phyloP scores from a whole-genome alignment of 2,329 filamentous ascomycete species.

The Sphaerostilbella broomeana region DNA sequence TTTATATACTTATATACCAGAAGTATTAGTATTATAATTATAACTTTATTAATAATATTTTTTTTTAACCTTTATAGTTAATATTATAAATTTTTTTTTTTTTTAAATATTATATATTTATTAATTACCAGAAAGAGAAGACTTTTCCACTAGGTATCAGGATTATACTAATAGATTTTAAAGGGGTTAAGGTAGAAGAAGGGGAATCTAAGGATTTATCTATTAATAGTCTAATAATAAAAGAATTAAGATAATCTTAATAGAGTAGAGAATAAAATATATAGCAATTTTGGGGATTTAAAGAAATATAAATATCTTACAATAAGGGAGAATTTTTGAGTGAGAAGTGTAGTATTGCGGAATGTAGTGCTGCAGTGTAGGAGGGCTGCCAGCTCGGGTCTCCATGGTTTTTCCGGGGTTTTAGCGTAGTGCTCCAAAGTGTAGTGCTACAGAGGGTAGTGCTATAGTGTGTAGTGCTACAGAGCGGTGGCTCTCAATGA shows the following conservation, averaged over 20 bases:
- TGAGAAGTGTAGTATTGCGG: too few species aligned
- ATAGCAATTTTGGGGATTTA: constrained; percentile 1
- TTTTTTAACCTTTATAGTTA: background rate
- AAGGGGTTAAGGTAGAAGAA: background rate
- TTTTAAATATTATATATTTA: background rate
- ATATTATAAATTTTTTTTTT: background rate
- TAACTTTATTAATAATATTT: background rate
- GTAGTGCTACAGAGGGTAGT: too few species aligned
- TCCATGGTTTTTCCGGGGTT: too few species aligned
- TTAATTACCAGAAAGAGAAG: background rate
- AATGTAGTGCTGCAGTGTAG: too few species aligned
- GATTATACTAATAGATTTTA: background rate
- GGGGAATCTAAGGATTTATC: too few species aligned
- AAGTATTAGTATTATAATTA: background rate
- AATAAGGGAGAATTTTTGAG: too few species aligned
- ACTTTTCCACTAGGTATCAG: background rate
- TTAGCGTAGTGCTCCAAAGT: too few species aligned
- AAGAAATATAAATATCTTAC: too few species aligned
- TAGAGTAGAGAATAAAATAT: background rate
- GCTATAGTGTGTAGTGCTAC: too few species aligned
- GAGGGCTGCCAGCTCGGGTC: too few species aligned
- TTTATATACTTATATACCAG: background rate
- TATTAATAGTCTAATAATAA: background rate
- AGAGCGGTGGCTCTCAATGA: too few species aligned
- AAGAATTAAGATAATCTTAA: background rate